Evolutionary conservation across 768 basidiomycete species (phyloP).

Genomic region (Botryobasidium botryosum): DNA sequence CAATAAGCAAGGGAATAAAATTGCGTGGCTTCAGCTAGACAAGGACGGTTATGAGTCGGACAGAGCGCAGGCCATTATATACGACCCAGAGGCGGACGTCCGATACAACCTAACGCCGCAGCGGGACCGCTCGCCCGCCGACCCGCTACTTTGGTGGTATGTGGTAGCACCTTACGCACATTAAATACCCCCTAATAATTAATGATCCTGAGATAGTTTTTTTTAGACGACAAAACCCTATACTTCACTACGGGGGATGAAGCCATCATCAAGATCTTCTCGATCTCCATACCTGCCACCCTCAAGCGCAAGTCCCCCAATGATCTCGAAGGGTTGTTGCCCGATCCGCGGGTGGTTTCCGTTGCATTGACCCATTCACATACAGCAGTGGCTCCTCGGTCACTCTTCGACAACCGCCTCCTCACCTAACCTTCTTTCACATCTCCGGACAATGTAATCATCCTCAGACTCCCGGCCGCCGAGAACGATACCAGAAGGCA

Average conservation of each 20-base stretch:
- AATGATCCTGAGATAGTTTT: constrained; percentile 37
- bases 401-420: constrained; percentile 41
- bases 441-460: constrained; percentile 62
- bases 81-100: constrained; percentile 1
- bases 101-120: constrained; percentile 5
- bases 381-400: constrained; percentile 42
- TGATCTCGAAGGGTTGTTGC: constrained; percentile 1
- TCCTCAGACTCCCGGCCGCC: constrained; percentile 27
- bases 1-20: not conserved
- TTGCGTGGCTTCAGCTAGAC: constrained; percentile 8
- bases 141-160: constrained; percentile 76
- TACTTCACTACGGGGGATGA: constrained; percentile 65
- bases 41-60: constrained; percentile 11
- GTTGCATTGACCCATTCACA: constrained; percentile 40
- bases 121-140: constrained; percentile 25
- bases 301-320: constrained; percentile 26
- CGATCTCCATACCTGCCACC: constrained; percentile 37
- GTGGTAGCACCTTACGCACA: constrained; percentile 36
- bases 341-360: constrained; percentile 30
- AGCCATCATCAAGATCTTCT: constrained; percentile 60
- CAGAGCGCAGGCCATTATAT: constrained; percentile 3
- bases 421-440: constrained; percentile 57
- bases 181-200: constrained; percentile 7
- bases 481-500: constrained; percentile 24
- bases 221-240: constrained; percentile 45